phyloP scores from a whole-genome alignment of 345 rosid species.

The Anacardium occidentale region DNA sequence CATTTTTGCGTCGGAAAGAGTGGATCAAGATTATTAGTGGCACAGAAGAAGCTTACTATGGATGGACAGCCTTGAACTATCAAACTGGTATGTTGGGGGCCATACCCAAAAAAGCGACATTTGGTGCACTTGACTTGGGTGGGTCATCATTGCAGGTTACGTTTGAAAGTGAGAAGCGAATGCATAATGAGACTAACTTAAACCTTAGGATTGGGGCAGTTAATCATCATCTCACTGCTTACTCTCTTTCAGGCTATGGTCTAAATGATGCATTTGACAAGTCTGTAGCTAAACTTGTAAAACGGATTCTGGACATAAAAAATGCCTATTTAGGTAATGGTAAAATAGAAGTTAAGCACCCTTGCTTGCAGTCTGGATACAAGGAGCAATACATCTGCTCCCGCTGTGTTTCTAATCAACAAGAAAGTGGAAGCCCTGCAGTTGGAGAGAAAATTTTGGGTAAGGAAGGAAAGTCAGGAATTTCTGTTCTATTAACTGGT shows the following conservation, averaged over 20 bases:
- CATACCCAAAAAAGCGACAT: slow-evolving; percentile 66
- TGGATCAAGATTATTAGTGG: slow-evolving; percentile 90
- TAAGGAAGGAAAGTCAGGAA: slow-evolving; percentile 61
- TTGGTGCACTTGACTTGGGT: slow-evolving; percentile 97
- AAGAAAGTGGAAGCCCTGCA: slow-evolving; percentile 45
- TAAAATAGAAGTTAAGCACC: slow-evolving; percentile 74
- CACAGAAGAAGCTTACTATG: slow-evolving; percentile 91
- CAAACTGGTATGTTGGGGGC: slow-evolving; percentile 63
- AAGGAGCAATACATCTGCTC: slow-evolving; percentile 65
- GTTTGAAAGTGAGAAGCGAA: slow-evolving; percentile 66
- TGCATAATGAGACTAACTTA: slow-evolving; percentile 57
- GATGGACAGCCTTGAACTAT: slow-evolving; percentile 96
- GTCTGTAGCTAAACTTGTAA: slow-evolving; percentile 67
- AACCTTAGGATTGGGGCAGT: slow-evolving; percentile 76
- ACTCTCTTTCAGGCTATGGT: slow-evolving; percentile 96
- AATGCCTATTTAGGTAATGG: slow-evolving; percentile 45
- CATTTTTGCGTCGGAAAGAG: slow-evolving; percentile 67
- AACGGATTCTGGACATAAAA: slow-evolving; percentile 41
- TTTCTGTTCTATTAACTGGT: slow-evolving; percentile 67
- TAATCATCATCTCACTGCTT: slow-evolving; percentile 85
- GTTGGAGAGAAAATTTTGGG: slow-evolving; percentile 34
- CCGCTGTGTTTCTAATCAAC: slow-evolving; percentile 55
- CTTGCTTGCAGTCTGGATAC: slow-evolving; percentile 90
- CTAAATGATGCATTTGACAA: slow-evolving; percentile 97
- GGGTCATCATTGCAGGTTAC: slow-evolving; percentile 99